A percentile compares a stretch with the other conserved stretches of the same genome.
These are phyloP conservation scores for Botryosphaeria agaves DNA, from an alignment of 2,329 filamentous ascomycete species.

Conservation along the genomic window DNA sequence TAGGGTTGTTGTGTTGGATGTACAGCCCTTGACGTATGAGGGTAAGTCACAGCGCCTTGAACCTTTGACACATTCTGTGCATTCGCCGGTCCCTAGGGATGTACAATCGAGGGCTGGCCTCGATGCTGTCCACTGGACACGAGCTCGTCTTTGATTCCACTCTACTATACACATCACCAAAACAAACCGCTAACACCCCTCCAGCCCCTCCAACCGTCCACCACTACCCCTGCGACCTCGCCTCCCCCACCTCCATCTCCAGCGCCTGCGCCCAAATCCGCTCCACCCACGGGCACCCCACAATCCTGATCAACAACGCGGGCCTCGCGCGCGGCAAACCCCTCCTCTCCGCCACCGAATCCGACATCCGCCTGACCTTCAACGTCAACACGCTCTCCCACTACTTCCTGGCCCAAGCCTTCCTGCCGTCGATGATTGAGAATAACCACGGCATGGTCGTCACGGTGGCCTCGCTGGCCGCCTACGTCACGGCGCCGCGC, in stretches of 20 bases:
- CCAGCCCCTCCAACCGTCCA: conserved; percentile 12
- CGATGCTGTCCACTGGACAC: no score
- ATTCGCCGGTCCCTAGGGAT: no score
- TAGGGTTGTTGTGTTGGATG: conserved; percentile 55
- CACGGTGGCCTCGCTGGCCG: conserved; percentile 32
- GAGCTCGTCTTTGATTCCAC: no score
- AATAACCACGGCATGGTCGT: conserved; percentile 33
- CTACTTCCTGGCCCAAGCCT: conserved; percentile 27
- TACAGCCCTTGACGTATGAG: conserved; percentile 45
- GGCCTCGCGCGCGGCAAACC: conserved; percentile 28
- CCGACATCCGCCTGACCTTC: conserved; percentile 11
- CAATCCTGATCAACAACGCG: conserved; percentile 37
- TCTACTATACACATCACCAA: no score
- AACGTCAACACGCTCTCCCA: conserved; percentile 30
- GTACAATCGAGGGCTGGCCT: no score
- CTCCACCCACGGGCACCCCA: conserved; percentile 22
- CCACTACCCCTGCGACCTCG: conserved; percentile 31
- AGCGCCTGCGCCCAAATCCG: conserved; percentile 34
- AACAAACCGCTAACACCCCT: conserved; percentile 1
- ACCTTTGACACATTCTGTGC: no score
- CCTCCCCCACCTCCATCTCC: conserved; percentile 31
- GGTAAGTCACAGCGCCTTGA: no score
- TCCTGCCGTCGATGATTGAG: conserved; percentile 27
- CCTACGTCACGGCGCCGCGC: conserved; percentile 24
- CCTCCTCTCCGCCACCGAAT: conserved; percentile 23